Base-by-base conservation (phyloP, 768 basidiomycete genomes). In the Porpolomopsis calyptriformis region DNA sequence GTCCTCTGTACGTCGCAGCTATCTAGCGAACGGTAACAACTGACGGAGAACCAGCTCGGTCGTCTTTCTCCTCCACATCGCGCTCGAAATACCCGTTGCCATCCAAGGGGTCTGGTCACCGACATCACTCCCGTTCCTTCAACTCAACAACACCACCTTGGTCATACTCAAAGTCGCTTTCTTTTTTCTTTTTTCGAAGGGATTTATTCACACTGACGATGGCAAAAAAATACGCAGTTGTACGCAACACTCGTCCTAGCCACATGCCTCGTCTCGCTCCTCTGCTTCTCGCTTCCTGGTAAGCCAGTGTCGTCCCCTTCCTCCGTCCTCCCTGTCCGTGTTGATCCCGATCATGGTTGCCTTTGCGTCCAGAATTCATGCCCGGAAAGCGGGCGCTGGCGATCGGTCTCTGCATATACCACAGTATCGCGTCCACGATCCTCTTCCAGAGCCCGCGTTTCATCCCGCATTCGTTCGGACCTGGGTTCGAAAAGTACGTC, bases 371-470 rank as follows among this genome's bases (percentile, higher is more conserved):
- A 85, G 87, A 90, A 53, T 88, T 85, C 61, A 65, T 90, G 2
- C 88, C 87, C 0, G 86, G 86, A 9, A 91, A 91, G 66, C 78
- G 88, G 12, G 88, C 85, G 0, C 61, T 90, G 7, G 88, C 83
- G 2, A 79, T 91, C 23, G 77, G 70, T 8, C 72, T 91, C 2
- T 80, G 81, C 50, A 54, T 88, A 11, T 91, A 90, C 60, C 87
- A 91, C 60, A 78, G 70, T 48, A 61, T 81, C 25, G 72, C 71
- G 41, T 85, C 86, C 1, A 87, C 85, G 2, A 63, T 87, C 40
- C 73, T 91, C 40, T 82, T 74, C 59, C 77, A 84, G 48, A 70
- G 83, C 1, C 85, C 86, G 1, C 74, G 87, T 24, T 85, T 91
- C 60, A 83, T 91, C 46, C 87, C 87, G 10, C 69, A 76, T 44